A percentile compares a stretch with the other conserved stretches of the same genome.
Conservation (phyloP, 1,284 basidiomycete species). For the Exsudoporus floridanus region DNA sequence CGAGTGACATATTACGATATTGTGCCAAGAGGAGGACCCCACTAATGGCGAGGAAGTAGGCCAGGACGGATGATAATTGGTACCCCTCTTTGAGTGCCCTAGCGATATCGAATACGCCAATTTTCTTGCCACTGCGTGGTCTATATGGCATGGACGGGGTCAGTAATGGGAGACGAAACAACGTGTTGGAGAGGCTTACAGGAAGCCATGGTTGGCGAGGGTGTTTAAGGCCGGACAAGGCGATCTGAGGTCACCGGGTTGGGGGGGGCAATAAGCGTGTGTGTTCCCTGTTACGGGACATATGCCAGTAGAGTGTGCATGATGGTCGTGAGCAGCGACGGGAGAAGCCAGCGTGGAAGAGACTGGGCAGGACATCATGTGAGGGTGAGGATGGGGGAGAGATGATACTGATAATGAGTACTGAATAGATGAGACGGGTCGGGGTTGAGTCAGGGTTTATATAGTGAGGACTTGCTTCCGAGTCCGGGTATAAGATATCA, state of each 20-base stretch:
- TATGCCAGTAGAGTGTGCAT: conserved; percentile 18
- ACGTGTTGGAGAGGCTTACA: conserved; percentile 28
- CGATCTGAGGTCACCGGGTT: conserved; percentile 37
- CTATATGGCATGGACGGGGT: conserved; percentile 16
- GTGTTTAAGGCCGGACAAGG: conserved; percentile 53
- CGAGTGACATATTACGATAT: conserved; percentile 37
- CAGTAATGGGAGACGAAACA: background rate
- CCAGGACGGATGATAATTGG: conserved; percentile 35
- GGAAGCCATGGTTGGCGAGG: conserved; percentile 48
- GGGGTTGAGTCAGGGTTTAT: conserved; percentile 13
- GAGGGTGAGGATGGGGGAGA: background rate
- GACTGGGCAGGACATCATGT: conserved; percentile 21
- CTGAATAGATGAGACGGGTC: background rate
- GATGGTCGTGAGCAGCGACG: conserved; percentile 12
- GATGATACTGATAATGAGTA: background rate
- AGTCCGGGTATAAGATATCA: background rate
- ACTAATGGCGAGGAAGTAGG: conserved; percentile 34
- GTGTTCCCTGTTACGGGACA: conserved; percentile 31
- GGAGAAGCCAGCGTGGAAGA: conserved; percentile 11
- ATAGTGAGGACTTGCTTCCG: conserved; percentile 9
- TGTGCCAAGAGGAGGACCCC: conserved; percentile 31
- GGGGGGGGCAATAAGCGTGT: conserved; percentile 31
- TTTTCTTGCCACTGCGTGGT: conserved; percentile 36
- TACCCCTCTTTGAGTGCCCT: conserved; percentile 38
- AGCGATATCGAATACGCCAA: conserved; percentile 32